Evolutionary conservation across 83 land plant genomes (phyloP).

Genomic region (Larix sibirica): DNA sequence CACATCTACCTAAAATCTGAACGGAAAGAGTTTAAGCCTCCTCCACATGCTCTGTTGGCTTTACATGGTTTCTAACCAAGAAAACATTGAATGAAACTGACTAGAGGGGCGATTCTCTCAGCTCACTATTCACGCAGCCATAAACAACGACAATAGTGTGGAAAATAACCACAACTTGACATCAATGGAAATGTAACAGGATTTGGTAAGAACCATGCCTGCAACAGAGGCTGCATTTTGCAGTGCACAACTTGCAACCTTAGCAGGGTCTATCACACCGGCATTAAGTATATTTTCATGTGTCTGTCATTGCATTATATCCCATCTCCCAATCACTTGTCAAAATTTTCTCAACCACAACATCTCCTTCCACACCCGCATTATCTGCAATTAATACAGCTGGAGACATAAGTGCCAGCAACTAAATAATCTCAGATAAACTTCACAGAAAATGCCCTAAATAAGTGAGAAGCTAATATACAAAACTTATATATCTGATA

Average conservation of each 20-base stretch:
- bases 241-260: conserved; percentile 91
- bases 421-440: not conserved
- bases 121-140: too few relatives aligned
- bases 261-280: conserved; percentile 96
- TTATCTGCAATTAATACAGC: conserved; percentile 86
- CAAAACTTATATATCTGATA: too few relatives aligned
- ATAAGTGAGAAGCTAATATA: too few relatives aligned
- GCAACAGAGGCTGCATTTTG: conserved; percentile 97
- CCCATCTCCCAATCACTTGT: conserved; percentile 86
- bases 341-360: conserved; percentile 90
- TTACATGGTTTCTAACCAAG: too few relatives aligned
- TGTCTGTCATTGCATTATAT: conserved; percentile 93
- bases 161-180: too few relatives aligned
- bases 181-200: too few relatives aligned
- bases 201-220: conserved; percentile 97
- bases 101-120: too few relatives aligned
- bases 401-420: conserved; percentile 87
- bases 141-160: too few relatives aligned
- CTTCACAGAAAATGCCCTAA: not conserved
- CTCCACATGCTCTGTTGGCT: too few relatives aligned
- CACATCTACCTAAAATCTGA: too few relatives aligned
- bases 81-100: too few relatives aligned
- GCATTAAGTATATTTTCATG: conserved; percentile 66
- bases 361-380: conserved; percentile 94
- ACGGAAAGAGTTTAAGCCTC: too few relatives aligned